A percentile compares a stretch with the other conserved stretches of the same genome.
These are phyloP conservation scores for Leccinum griseonigrum DNA, from an alignment of 1,284 basidiomycete genomes.

Conservation along the genomic window DNA sequence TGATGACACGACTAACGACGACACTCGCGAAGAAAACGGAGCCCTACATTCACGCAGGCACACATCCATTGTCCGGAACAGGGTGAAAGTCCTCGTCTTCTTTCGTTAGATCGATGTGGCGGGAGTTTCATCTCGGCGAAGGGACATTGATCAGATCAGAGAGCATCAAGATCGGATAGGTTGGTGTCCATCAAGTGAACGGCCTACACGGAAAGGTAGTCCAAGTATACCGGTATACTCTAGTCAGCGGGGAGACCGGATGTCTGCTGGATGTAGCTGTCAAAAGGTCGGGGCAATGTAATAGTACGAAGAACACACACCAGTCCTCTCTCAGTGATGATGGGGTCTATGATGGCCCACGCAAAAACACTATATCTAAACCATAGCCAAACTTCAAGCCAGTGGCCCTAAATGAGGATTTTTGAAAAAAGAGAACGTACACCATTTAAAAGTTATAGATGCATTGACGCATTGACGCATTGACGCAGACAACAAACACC, in stretches of 20 bases:
- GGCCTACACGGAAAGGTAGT: not conserved
- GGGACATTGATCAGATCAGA: not conserved
- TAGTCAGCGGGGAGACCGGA: not conserved
- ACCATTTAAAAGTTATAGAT: slow-evolving; percentile 50
- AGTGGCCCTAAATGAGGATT: not conserved
- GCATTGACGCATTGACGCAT: slow-evolving; percentile 47
- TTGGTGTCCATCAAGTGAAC: not conserved
- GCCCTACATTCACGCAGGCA: slow-evolving; percentile 56
- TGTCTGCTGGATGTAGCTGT: not conserved
- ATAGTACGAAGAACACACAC: not conserved
- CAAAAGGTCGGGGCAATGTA: not conserved
- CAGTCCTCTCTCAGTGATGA: slow-evolving; percentile 49
- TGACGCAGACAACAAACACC: slow-evolving; percentile 50
- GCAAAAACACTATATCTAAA: slow-evolving; percentile 53
- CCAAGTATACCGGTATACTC: not conserved
- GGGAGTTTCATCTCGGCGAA: not conserved
- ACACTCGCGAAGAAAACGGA: slow-evolving; percentile 48
- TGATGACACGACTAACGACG: slow-evolving; percentile 53
- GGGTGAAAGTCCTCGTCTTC: slow-evolving; percentile 41
- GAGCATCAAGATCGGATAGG: not conserved
- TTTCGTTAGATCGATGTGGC: not conserved
- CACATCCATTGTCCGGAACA: slow-evolving; percentile 43
- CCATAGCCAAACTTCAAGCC: slow-evolving; percentile 16
- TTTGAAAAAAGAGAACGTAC: slow-evolving; percentile 30
- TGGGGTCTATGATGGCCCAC: slow-evolving; percentile 66